A percentile compares a stretch with the other conserved stretches of the same genome.
Conservation (phyloP, 169 alveolate species). For the Plasmodium berghei region DNA sequence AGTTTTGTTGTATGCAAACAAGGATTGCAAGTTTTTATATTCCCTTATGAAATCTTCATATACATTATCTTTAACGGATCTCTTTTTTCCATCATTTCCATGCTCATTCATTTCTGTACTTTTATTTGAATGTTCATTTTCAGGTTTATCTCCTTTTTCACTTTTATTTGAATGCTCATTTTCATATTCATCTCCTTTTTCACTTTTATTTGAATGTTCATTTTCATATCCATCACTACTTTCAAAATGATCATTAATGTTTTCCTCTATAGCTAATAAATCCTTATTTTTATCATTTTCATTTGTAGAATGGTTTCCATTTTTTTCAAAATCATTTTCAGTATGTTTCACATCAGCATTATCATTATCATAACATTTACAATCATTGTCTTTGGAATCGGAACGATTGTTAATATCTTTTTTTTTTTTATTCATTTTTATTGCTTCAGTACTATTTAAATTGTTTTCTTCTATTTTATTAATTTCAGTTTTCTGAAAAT, state of each 20-base stretch:
- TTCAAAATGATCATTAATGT: neutral
- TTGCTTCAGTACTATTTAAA: no score
- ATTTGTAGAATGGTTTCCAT: no score
- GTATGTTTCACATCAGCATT: no score
- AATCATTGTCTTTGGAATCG: no score
- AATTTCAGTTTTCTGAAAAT: no score
- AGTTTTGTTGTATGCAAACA: conserved; percentile 43
- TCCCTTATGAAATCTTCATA: conserved; percentile 67
- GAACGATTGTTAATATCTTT: no score
- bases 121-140: neutral
- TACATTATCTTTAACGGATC: conserved; percentile 42
- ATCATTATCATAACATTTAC: no score
- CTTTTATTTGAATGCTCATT: neutral
- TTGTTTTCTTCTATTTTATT: no score
- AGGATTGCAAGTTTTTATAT: conserved; percentile 51
- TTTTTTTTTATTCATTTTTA: no score
- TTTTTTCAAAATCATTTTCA: no score
- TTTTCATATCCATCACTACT: neutral
- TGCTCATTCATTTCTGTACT: neutral
- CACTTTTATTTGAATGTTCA: neutral
- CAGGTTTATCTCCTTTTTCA: neutral
- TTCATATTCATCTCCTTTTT: neutral
- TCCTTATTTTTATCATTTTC: no score
- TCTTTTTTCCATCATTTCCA: neutral
- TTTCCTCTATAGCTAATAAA: neutral